Evolutionary conservation across 352 stramenopile genomes (phyloP).

Genomic region (Pythium grandisporangium): DNA sequence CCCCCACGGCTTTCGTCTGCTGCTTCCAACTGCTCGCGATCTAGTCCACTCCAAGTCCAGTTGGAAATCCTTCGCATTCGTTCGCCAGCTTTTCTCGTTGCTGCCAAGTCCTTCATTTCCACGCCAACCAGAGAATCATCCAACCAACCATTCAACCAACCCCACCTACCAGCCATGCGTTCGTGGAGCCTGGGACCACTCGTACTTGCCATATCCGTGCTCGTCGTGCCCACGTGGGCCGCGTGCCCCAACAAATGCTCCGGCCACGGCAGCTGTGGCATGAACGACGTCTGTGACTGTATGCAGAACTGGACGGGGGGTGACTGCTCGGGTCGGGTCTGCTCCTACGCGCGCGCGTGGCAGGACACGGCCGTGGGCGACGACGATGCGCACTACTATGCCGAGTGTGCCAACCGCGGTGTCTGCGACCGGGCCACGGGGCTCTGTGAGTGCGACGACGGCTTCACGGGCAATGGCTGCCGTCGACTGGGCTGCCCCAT

Average conservation of each 20-base stretch:
- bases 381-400: slow-evolving; percentile 54
- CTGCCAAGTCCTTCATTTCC: neutral
- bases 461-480: slow-evolving; percentile 66
- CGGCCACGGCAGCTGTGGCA: slow-evolving; percentile 74
- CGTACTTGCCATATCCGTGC: slow-evolving; percentile 15
- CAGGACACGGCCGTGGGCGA: slow-evolving; percentile 26
- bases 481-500: slow-evolving; percentile 24
- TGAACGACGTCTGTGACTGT: slow-evolving; percentile 73
- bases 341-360: slow-evolving; percentile 33
- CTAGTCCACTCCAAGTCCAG: too few species aligned
- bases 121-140: neutral
- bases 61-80: too few species aligned
- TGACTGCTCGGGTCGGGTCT: slow-evolving; percentile 33
- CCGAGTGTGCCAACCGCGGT: slow-evolving; percentile 66
- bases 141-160: too few species aligned
- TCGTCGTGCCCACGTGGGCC: slow-evolving; percentile 11
- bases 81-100: too few species aligned
- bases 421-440: slow-evolving; percentile 67
- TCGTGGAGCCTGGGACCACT: slow-evolving; percentile 24
- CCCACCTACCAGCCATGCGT: slow-evolving; percentile 10
- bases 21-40: too few species aligned
- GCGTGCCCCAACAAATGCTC: slow-evolving; percentile 82
- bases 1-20: too few species aligned
- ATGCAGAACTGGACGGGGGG: slow-evolving; percentile 68
- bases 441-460: slow-evolving; percentile 46